Percentiles rank a stretch among this genome's conserved stretches.
phyloP scores from a whole-genome alignment of 2,329 filamentous ascomycete species.

The Colletotrichum tabaci region DNA sequence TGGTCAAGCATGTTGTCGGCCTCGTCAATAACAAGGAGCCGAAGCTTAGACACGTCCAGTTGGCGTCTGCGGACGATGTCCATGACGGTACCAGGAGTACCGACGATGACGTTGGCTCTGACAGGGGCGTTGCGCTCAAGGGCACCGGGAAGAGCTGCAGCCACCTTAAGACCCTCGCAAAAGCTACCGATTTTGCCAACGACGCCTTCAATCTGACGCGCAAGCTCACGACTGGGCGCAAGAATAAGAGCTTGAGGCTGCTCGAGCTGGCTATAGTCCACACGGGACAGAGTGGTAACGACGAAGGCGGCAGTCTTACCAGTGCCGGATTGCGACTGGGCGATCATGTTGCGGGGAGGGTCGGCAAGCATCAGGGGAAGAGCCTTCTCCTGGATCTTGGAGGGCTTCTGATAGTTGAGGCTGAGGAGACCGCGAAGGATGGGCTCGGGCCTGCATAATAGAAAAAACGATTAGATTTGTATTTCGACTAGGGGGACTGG shows the following conservation, averaged over 20 bases:
- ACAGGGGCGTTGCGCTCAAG: conserved; percentile 78
- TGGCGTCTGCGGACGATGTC: conserved; percentile 86
- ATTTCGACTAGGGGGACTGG: not conserved
- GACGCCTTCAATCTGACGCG: conserved; percentile 92
- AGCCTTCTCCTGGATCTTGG: conserved; percentile 97
- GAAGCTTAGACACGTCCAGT: conserved; percentile 80
- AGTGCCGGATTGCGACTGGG: conserved; percentile 98
- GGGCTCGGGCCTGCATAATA: conserved; percentile 53
- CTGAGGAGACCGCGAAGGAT: conserved; percentile 84
- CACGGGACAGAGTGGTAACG: conserved; percentile 88
- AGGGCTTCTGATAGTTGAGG: conserved; percentile 94
- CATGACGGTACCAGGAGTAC: conserved; percentile 93
- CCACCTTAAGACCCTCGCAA: conserved; percentile 80
- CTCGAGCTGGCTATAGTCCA: conserved; percentile 79
- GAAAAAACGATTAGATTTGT: conserved; percentile 6
- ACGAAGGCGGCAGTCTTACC: conserved; percentile 98
- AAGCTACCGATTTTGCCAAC: conserved; percentile 88
- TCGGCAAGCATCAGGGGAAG: conserved; percentile 89
- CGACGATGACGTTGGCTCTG: conserved; percentile 86
- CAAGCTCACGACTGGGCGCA: conserved; percentile 93
- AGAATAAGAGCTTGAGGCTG: conserved; percentile 90
- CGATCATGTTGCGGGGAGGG: conserved; percentile 95
- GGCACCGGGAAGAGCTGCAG: conserved; percentile 86
- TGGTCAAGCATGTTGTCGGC: conserved; percentile 99
- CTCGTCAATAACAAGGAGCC: conserved; percentile 92